phyloP scores from a whole-genome alignment of 1,139 yeast genomes.

The Kluyveromyces marxianus region DNA sequence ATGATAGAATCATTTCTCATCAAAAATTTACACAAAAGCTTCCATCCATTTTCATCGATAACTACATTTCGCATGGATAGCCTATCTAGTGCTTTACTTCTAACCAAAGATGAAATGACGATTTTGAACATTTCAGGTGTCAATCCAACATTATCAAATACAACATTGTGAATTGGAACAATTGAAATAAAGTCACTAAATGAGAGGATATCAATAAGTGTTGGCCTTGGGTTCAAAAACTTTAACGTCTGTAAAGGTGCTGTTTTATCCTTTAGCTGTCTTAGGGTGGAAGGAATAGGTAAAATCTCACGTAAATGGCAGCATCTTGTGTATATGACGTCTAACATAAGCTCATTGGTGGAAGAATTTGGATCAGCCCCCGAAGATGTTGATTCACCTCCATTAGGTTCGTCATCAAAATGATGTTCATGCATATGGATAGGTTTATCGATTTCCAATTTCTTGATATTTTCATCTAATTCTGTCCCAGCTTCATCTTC shows the following conservation, averaged over 20 bases:
- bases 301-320: conserved; percentile 67
- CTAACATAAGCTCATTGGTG: conserved; percentile 42
- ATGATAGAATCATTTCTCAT: conserved; percentile 48
- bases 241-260: conserved; percentile 72
- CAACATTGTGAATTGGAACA: conserved; percentile 69
- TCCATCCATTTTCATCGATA: conserved; percentile 68
- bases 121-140: conserved; percentile 74
- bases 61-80: conserved; percentile 73
- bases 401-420: conserved; percentile 33
- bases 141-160: conserved; percentile 77
- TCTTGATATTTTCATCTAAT: conserved; percentile 31
- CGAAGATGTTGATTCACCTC: conserved; percentile 7
- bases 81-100: conserved; percentile 56
- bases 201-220: conserved; percentile 79
- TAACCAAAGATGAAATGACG: conserved; percentile 53
- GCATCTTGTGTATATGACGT: conserved; percentile 63
- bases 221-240: conserved; percentile 83
- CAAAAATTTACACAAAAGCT: conserved; percentile 62
- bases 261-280: conserved; percentile 66
- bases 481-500: conserved; percentile 17
- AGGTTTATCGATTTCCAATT: conserved; percentile 49
- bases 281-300: conserved; percentile 69
- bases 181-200: conserved; percentile 83
- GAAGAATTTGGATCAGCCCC: conserved; percentile 1
- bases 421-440: conserved; percentile 62